Evolutionary conservation across 2,329 filamentous ascomycete genomes (phyloP), one percentile per base, ranked within the genome.

Genomic region (Fusarium bulbicola): DNA sequence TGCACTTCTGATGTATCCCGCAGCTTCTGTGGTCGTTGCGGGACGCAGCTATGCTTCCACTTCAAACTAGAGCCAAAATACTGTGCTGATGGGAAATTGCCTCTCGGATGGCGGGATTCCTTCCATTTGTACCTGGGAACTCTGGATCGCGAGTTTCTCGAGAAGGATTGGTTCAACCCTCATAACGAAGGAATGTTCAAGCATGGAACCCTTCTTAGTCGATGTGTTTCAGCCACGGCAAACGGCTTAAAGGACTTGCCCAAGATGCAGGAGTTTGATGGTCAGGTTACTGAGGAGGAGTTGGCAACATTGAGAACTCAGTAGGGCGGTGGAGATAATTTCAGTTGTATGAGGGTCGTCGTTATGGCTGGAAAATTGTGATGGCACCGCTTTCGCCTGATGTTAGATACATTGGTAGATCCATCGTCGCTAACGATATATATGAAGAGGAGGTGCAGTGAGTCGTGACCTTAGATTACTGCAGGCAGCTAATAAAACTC

Each of bases 21-120:
- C 16, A 70, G 65, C 46, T 79, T 79, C 53, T 79, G 78, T 26
- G 72, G 72, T 1, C 76, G 78, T 14, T 79, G 77, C 52, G 77
- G 78, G 6, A 66, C 76, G 1, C 68, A 63, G 9, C 14, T 78
- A 1, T 66, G 62, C 45, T 79, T 53, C 53, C 75, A 77, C 13
- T 68, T 76, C 28, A 67, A 64, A 37, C 70, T 77, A 0, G 20
- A 39, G 14, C 56, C 73, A 0, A 66, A 66, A 36, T 76, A 46
- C 13, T 72, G 73, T 28, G 49, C 63, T 13, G 66, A 49, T 20
- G 75, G 59, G 2, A 66, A 70, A n/a, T 9, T 77, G 2, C 75
- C 77, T 3, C 61, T 70, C 0, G 70, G 52, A 2, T 74, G 63
- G 42, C 40, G 59, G 3, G 71, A 78, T 20, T 26, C 70, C 3